Evolutionary conservation across 257 asterid species (phyloP).

Genomic region (Solanum sejunctum): DNA sequence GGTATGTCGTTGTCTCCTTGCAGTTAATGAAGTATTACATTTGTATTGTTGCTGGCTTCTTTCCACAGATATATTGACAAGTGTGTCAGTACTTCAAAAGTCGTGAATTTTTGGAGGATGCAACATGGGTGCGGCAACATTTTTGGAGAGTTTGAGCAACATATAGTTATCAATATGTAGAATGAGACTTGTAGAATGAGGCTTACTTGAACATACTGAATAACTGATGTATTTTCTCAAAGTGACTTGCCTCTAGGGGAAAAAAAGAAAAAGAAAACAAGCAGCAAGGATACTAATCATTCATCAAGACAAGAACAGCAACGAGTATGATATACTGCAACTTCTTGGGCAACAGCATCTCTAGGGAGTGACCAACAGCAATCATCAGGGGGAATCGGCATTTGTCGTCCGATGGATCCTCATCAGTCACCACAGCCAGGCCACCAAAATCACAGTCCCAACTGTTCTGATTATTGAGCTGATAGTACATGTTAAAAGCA

Average conservation of each 20-base stretch:
- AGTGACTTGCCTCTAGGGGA: not conserved
- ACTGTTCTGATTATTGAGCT: not conserved
- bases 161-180: not conserved
- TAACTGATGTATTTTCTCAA: not conserved
- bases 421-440: not conserved
- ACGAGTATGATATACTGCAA: not conserved
- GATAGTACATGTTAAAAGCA: not conserved
- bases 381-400: not conserved
- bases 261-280: not conserved
- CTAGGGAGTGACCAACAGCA: not conserved
- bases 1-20: not conserved
- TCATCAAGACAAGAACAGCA: not conserved
- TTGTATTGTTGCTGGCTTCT: not conserved
- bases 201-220: not conserved
- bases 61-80: not conserved
- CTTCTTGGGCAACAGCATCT: not conserved
- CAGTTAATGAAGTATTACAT: not conserved
- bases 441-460: conserved; percentile 1
- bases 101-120: not conserved
- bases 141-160: not conserved
- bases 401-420: not conserved
- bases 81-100: not conserved
- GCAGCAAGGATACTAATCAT: not conserved
- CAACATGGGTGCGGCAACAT: not conserved
- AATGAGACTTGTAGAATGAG: not conserved